phyloP scores from a whole-genome alignment of 768 basidiomycete species.

The Psilocybe subaeruginosa region DNA sequence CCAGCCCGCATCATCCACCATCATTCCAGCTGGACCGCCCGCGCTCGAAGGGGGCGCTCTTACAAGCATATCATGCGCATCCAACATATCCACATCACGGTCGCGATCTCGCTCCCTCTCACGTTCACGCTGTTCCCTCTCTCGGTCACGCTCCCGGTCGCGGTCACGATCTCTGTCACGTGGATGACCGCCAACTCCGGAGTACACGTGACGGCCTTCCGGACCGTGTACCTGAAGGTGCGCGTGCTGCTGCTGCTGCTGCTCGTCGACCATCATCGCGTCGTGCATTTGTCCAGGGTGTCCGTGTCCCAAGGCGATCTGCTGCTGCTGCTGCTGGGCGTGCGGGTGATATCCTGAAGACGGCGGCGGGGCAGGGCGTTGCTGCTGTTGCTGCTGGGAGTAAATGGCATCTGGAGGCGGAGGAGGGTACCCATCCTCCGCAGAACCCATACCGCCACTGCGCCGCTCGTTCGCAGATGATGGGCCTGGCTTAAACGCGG shows the following conservation, averaged over 20 bases:
- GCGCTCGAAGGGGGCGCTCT: background rate
- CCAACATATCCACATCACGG: slow-evolving; percentile 10
- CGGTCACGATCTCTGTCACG: background rate
- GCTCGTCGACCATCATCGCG: slow-evolving; percentile 3
- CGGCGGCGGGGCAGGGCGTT: background rate
- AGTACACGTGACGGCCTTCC: background rate
- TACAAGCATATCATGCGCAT: slow-evolving; percentile 3
- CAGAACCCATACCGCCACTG: background rate
- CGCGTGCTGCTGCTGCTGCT: background rate
- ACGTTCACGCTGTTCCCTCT: background rate
- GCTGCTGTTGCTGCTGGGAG: background rate
- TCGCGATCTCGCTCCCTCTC: background rate
- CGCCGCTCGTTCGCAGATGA: background rate
- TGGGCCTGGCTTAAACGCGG: background rate
- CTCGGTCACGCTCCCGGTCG: slow-evolving; percentile 4
- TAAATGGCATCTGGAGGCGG: background rate
- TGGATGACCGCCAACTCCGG: background rate
- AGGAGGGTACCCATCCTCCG: background rate
- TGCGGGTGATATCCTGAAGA: background rate
- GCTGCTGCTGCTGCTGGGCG: background rate
- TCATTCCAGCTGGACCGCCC: too few species aligned
- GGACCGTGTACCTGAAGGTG: background rate
- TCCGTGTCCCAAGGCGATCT: background rate
- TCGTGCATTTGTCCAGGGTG: background rate
- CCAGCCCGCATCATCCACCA: background rate